Base-by-base conservation (phyloP, 192 early-diverging fungal species). In the Mortierella antarctica region DNA sequence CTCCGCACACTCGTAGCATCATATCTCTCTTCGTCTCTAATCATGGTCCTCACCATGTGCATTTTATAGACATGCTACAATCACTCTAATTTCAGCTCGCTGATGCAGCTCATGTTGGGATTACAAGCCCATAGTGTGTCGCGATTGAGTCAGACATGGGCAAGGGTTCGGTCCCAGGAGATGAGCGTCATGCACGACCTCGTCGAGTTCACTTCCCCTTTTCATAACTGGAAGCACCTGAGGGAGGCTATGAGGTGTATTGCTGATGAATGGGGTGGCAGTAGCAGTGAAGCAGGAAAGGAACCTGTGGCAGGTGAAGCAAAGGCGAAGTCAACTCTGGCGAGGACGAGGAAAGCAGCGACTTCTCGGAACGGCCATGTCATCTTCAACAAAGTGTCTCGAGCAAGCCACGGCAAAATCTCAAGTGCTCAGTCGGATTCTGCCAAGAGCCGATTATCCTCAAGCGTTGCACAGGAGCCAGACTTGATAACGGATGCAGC, bases 71-170 rank as follows among this genome's bases (percentile, higher is more conserved):
- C 88, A 63, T 91, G 90, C 52, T 85, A 82, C 31, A 67, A 82
- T 52, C 86, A 87, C 57, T 88, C 85, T 57, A 91, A 91, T 49
- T 91, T 89, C 54, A 86, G 87, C 7, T 88, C 90, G 0, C 53
- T 91, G 12, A 84, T 87, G 45, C 88, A 89, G 62, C 67, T 91
- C n/a, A 83, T 89, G 51, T 65, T 90, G n/a, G 90, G 87, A 10
- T 69, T 91, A 15, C 88, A 90, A 55, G 83, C 88, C 1, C 79
- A 87, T 2, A 66, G 82, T 1, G 86, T 91, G 7, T 77, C 79
- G 9, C 73, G 90, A 13, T 65, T 91, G 23, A 82, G 77, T 41
- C 83, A 78, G 51, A 91, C 89, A 18, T 91, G 90, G 90, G 67
- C 83, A 0, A 72, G 79, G 4, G 85, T 91, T 6, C 52, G 73